Conservation (phyloP, 1,284 basidiomycete species). For the Ceratobasidium sp. region DNA sequence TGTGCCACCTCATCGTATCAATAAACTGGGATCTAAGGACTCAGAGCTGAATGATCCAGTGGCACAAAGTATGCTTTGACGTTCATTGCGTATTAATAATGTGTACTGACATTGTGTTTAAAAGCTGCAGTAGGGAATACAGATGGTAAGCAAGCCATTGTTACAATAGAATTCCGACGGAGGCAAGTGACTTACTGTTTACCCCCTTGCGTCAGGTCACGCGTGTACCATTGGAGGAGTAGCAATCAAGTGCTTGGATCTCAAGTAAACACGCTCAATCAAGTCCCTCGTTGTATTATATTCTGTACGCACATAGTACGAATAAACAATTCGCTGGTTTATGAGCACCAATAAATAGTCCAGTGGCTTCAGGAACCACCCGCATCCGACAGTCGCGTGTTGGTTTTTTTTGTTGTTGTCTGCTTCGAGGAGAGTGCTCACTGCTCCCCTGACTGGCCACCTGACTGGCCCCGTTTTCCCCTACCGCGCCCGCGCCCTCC, state of each 20-base stretch:
- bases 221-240: constrained; percentile 26
- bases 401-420: neutral
- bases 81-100: neutral
- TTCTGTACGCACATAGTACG: constrained; percentile 10
- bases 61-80: constrained; percentile 14
- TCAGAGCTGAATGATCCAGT: constrained; percentile 28
- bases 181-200: neutral
- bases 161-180: neutral
- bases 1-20: constrained; percentile 14
- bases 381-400: neutral
- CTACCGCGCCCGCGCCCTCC: neutral
- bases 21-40: constrained; percentile 28
- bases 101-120: neutral
- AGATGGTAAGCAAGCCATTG: neutral
- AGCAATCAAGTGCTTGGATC: constrained; percentile 18
- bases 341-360: neutral
- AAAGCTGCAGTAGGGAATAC: constrained; percentile 32
- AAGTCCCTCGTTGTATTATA: constrained; percentile 2
- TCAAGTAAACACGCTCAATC: neutral
- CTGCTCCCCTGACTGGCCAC: neutral
- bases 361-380: neutral
- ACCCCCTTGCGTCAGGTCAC: neutral
- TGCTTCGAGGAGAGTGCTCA: neutral
- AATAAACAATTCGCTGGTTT: constrained; percentile 19
- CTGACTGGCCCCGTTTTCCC: constrained; percentile 1